These are phyloP conservation scores for Beauveria australis DNA, from an alignment of 2,329 filamentous ascomycete genomes.

Conservation along the genomic window DNA sequence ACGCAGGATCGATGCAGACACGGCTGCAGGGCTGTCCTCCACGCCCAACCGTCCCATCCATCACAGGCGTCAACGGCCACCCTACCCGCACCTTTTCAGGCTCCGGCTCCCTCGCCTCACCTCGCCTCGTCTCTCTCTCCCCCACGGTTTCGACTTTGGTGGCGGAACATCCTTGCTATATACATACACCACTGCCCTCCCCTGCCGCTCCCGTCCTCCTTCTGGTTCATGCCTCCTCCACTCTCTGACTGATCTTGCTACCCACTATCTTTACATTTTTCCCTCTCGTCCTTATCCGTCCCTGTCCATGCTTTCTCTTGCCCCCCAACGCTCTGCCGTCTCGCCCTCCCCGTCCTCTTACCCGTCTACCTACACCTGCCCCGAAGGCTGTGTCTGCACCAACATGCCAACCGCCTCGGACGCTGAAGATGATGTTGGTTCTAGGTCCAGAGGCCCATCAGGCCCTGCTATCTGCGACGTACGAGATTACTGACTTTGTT, in stretches of 20 bases:
- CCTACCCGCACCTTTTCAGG: conserved; percentile 15
- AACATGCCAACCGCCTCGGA: conserved; percentile 1
- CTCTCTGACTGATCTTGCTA: neutral
- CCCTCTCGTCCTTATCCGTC: neutral
- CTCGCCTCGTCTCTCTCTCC: conserved; percentile 1
- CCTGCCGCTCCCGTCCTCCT: neutral
- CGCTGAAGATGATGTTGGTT: conserved; percentile 9
- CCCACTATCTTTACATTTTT: neutral
- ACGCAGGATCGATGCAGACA: neutral
- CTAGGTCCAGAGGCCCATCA: neutral
- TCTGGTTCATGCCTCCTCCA: neutral
- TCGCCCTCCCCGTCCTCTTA: neutral
- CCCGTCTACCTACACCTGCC: neutral
- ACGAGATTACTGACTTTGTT: neutral
- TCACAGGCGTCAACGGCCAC: conserved; percentile 15
- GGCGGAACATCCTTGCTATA: conserved; percentile 9
- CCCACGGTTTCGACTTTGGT: conserved; percentile 6
- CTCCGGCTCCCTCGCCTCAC: neutral
- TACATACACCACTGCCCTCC: neutral
- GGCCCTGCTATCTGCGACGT: neutral
- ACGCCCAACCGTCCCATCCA: conserved; percentile 2
- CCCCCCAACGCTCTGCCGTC: neutral
- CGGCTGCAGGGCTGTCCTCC: conserved; percentile 3
- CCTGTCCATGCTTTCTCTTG: conserved; percentile 3
- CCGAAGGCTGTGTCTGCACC: neutral